phyloP scores from a whole-genome alignment of 2,329 filamentous ascomycete genomes.

The Aspergillus hortae region DNA sequence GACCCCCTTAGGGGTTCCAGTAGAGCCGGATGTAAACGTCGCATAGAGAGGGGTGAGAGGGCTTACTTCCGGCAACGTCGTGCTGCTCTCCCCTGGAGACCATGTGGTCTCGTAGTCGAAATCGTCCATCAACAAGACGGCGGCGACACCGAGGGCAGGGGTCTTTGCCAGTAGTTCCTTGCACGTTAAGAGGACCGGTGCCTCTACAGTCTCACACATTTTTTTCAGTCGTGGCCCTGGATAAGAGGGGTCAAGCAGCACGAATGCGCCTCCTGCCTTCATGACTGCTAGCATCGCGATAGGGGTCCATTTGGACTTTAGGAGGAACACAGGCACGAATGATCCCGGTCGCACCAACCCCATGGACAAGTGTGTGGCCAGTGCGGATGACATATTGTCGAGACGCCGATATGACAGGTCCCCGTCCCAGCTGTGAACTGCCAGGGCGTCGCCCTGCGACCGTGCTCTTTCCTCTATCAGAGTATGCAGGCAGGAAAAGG shows the following conservation, averaged over 20 bases:
- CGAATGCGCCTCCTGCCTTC: conserved; percentile 28
- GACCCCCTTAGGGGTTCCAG: conserved; percentile 2
- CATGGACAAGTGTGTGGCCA: background rate
- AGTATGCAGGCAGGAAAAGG: background rate
- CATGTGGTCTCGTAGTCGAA: background rate
- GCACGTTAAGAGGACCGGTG: background rate
- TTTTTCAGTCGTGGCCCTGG: conserved; percentile 1
- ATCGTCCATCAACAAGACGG: background rate
- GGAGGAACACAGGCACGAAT: conserved; percentile 6
- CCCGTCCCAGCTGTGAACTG: conserved; percentile 12
- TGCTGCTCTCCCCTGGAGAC: too few species aligned
- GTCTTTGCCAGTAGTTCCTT: background rate
- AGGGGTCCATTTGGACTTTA: conserved; percentile 9
- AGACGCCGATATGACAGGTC: conserved; percentile 5
- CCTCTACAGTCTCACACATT: background rate
- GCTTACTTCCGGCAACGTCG: conserved; percentile 26
- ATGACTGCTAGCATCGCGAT: conserved; percentile 28
- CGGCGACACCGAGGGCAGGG: background rate
- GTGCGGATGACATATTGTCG: background rate
- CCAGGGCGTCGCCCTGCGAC: background rate
- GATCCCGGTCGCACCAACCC: background rate
- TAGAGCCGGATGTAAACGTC: conserved; percentile 5
- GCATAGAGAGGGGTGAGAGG: conserved; percentile 47
- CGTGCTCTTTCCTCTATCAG: background rate
- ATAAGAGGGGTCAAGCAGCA: conserved; percentile 13